A percentile compares a stretch with the other conserved stretches of the same genome.
Conservation (phyloP, 108 stramenopile genomes). For the Fistulifera pelliculosa region DNA sequence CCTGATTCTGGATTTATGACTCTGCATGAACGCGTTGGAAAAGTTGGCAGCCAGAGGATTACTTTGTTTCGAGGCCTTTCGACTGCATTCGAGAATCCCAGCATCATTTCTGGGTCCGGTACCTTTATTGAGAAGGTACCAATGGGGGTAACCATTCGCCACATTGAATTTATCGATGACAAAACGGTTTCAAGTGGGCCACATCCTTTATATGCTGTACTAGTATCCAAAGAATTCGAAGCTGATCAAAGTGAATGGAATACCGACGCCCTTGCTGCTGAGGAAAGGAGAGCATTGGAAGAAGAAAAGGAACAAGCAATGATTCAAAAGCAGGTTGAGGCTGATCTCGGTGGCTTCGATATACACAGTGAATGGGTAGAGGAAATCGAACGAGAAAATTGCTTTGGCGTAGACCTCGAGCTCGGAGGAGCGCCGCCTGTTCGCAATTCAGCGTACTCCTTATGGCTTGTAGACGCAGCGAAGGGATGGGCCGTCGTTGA, state of each 20-base stretch:
- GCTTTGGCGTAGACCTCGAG: constrained; percentile 52
- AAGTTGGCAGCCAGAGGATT: constrained; percentile 75
- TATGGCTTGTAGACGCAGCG: constrained; percentile 83
- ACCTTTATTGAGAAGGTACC: constrained; percentile 63
- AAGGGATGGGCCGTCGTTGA: constrained; percentile 73
- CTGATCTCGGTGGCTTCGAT: constrained; percentile 86
- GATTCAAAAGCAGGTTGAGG: constrained; percentile 78
- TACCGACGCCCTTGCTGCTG: constrained; percentile 63
- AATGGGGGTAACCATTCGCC: constrained; percentile 68
- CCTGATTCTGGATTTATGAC: constrained; percentile 54
- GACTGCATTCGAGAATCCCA: constrained; percentile 19
- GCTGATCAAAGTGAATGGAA: constrained; percentile 58
- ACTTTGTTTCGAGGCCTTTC: constrained; percentile 54
- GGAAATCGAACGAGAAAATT: constrained; percentile 81
- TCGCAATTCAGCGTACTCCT: constrained; percentile 42
- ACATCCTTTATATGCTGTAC: constrained; percentile 64
- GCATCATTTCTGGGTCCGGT: constrained; percentile 72
- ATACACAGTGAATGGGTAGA: constrained; percentile 86
- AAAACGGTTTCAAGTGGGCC: constrained; percentile 41
- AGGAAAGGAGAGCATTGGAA: constrained; percentile 59
- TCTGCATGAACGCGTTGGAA: constrained; percentile 78
- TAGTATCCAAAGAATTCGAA: constrained; percentile 74
- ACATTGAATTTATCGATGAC: constrained; percentile 71
- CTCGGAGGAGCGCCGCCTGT: constrained; percentile 75
- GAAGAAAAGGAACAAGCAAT: constrained; percentile 73